A percentile compares a stretch with the other conserved stretches of the same genome.
phyloP scores from a whole-genome alignment of 2,329 filamentous ascomycete genomes.

The Fusarium siculi region DNA sequence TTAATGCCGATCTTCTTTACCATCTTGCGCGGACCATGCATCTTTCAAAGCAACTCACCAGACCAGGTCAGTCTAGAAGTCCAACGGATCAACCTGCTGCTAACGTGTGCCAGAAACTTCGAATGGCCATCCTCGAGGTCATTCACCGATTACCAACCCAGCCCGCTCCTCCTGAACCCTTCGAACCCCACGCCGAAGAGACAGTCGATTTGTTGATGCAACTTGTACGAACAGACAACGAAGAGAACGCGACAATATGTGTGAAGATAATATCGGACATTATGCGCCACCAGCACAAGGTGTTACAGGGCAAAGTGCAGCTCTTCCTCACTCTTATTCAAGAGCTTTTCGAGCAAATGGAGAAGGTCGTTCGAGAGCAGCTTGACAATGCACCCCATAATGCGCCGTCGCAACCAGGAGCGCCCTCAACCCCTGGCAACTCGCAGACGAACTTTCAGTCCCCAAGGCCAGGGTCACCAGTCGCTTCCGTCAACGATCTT shows the following conservation, averaged over 20 bases:
- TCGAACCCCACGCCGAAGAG: conserved; percentile 89
- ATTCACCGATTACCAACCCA: conserved; percentile 83
- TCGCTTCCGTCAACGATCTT: conserved; percentile 82
- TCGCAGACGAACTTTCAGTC: conserved; percentile 82
- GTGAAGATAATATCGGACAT: conserved; percentile 99
- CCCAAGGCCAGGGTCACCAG: conserved; percentile 88
- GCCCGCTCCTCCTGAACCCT: conserved; percentile 77
- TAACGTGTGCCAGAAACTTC: conserved; percentile 73
- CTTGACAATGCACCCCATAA: conserved; percentile 80
- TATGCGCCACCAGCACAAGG: conserved; percentile 90
- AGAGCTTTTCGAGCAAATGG: conserved; percentile 95
- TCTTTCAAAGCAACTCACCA: conserved; percentile 88
- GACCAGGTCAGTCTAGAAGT: conserved; percentile 75
- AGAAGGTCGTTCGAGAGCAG: conserved; percentile 92
- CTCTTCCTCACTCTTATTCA: conserved; percentile 91
- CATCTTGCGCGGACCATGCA: conserved; percentile 84
- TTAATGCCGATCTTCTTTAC: conserved; percentile 90
- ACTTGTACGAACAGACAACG: conserved; percentile 90
- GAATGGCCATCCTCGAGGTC: conserved; percentile 93
- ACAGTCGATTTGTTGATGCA: conserved; percentile 91
- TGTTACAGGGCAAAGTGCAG: conserved; percentile 82
- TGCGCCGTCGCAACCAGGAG: conserved; percentile 61
- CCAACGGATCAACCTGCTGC: neutral
- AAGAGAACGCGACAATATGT: conserved; percentile 98
- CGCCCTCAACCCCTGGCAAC: conserved; percentile 74